Evolutionary conservation across 768 basidiomycete genomes (phyloP).

Genomic region (Tylopilus felleus): DNA sequence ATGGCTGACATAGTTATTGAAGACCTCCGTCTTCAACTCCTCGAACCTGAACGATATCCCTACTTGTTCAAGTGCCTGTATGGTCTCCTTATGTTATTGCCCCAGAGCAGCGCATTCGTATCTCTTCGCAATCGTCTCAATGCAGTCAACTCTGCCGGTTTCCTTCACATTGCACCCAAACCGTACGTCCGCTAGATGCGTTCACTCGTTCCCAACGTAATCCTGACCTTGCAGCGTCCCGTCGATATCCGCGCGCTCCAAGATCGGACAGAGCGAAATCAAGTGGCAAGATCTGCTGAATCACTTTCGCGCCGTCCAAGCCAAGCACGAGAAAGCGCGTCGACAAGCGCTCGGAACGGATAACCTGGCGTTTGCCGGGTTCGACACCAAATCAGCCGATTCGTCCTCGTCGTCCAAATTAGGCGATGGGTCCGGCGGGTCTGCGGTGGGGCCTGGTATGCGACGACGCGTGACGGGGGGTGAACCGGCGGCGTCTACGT

Average conservation of each 20-base stretch:
- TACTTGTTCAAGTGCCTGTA: conserved; percentile 97
- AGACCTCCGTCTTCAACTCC: conserved; percentile 88
- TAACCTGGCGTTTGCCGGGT: conserved; percentile 42
- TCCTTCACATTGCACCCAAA: conserved; percentile 86
- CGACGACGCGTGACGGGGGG: conserved; percentile 66
- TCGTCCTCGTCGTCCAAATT: not conserved
- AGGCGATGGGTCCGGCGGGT: not conserved
- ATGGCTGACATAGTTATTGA: not conserved
- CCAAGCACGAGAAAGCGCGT: conserved; percentile 88
- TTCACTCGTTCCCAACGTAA: not conserved
- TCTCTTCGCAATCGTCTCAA: conserved; percentile 91
- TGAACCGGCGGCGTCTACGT: conserved; percentile 15
- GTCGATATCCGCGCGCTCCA: conserved; percentile 60
- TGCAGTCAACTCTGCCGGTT: conserved; percentile 93
- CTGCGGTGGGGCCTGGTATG: conserved; percentile 22
- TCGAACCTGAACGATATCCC: conserved; percentile 96
- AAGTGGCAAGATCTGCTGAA: conserved; percentile 94
- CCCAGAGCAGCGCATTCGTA: conserved; percentile 95
- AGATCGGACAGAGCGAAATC: conserved; percentile 82
- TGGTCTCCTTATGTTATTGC: conserved; percentile 93
- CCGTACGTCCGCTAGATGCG: conserved; percentile 47
- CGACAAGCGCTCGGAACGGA: conserved; percentile 73
- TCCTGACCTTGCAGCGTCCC: conserved; percentile 31
- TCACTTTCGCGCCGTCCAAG: conserved; percentile 89
- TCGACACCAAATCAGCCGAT: conserved; percentile 36